A percentile compares a stretch with the other conserved stretches of the same genome.
phyloP scores from a whole-genome alignment of 495 filamentous ascomycete genomes.

The Aspergillus sparsus region DNA sequence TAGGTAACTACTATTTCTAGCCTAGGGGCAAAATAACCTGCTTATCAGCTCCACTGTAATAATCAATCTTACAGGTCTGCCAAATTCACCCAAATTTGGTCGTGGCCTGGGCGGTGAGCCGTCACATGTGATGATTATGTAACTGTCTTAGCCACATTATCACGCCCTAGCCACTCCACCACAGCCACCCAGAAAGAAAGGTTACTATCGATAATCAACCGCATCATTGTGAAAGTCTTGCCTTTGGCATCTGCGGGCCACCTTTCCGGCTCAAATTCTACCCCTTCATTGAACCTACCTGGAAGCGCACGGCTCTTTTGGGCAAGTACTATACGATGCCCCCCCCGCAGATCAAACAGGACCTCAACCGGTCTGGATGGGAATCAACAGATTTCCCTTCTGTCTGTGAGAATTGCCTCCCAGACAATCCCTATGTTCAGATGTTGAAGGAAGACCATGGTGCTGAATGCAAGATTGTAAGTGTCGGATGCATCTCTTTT shows the following conservation, averaged over 20 bases:
- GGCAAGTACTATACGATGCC: slow-evolving; percentile 32
- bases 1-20: too few species aligned
- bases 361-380: slow-evolving; percentile 94
- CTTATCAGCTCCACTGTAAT: not conserved
- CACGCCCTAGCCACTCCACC: slow-evolving; percentile 8
- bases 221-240: slow-evolving; percentile 2
- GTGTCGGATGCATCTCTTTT: slow-evolving; percentile 18
- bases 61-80: not conserved
- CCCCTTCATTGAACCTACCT: slow-evolving; percentile 5
- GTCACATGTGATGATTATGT: slow-evolving; percentile 19
- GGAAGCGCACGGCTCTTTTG: not conserved
- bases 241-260: not conserved
- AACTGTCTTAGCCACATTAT: slow-evolving; percentile 17
- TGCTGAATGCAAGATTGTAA: slow-evolving; percentile 61
- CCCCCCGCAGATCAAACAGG: slow-evolving; percentile 85
- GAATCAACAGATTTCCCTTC: slow-evolving; percentile 80
- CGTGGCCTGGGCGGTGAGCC: too few species aligned
- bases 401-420: slow-evolving; percentile 77
- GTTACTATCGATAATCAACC: slow-evolving; percentile 33
- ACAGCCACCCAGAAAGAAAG: slow-evolving; percentile 15
- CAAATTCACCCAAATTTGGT: too few species aligned
- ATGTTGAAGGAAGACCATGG: slow-evolving; percentile 97
- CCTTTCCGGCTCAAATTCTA: not conserved
- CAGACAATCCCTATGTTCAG: slow-evolving; percentile 96
- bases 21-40: not conserved